phyloP scores from a whole-genome alignment of 2,329 filamentous ascomycete genomes.

The Bertia moriformis region DNA sequence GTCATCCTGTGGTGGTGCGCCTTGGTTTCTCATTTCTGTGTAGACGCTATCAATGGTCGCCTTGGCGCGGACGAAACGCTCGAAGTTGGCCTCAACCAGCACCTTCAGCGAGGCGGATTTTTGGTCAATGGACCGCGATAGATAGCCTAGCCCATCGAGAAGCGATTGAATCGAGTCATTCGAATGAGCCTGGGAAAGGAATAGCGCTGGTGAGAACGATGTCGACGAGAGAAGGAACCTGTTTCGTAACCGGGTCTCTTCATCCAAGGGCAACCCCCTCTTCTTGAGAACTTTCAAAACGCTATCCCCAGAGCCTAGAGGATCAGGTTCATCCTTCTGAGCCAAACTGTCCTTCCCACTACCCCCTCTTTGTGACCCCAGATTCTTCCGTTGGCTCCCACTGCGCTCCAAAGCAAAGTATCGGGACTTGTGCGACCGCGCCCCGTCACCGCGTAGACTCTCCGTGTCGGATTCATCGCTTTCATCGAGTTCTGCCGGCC shows the following conservation, averaged over 20 bases:
- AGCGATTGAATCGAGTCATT: conserved; percentile 53
- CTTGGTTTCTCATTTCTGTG: conserved; percentile 51
- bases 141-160: conserved; percentile 47
- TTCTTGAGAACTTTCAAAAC: conserved; percentile 48
- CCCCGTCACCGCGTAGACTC: neutral
- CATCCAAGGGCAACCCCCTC: conserved; percentile 48
- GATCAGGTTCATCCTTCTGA: conserved; percentile 58
- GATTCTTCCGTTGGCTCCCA: neutral
- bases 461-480: conserved; percentile 3
- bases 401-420: conserved; percentile 1
- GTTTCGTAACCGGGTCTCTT: conserved; percentile 48
- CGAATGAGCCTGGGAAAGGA: conserved; percentile 58
- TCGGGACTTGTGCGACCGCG: neutral
- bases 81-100: conserved; percentile 63
- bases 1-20: conserved; percentile 5
- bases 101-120: conserved; percentile 63
- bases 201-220: conserved; percentile 56
- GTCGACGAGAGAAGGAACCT: conserved; percentile 61
- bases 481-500: neutral
- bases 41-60: conserved; percentile 67
- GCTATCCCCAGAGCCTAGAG: conserved; percentile 49
- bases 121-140: conserved; percentile 59
- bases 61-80: conserved; percentile 63
- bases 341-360: conserved; percentile 28
- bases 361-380: neutral